Evolutionary conservation across 2,329 filamentous ascomycete species (phyloP).

Genomic region (Diaporthe sp.): DNA sequence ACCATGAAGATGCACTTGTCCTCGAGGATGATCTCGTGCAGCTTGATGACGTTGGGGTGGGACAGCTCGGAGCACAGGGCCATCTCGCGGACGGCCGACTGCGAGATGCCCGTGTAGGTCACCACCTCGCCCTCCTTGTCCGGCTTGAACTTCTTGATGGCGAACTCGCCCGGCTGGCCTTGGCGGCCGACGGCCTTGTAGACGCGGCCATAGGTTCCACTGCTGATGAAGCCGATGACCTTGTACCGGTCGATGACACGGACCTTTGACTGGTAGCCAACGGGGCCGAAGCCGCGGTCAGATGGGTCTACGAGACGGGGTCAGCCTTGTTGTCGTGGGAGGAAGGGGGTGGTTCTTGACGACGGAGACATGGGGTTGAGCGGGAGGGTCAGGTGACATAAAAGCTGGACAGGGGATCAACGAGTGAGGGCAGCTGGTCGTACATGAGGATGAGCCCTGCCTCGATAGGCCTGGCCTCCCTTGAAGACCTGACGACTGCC

Average conservation of each 20-base stretch:
- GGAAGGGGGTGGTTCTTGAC: neutral
- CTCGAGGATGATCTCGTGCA: conserved; percentile 96
- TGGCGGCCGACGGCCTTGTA: conserved; percentile 92
- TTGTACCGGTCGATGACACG: conserved; percentile 94
- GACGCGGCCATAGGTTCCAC: conserved; percentile 96
- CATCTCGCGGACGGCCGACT: conserved; percentile 98
- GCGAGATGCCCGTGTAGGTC: conserved; percentile 97
- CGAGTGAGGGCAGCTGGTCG: conserved; percentile 37
- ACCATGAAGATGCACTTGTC: conserved; percentile 99
- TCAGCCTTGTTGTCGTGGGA: conserved; percentile 49
- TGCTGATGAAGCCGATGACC: conserved; percentile 98
- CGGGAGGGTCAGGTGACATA: conserved; percentile 1
- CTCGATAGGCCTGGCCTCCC: conserved; percentile 38
- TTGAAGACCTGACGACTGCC: conserved; percentile 39
- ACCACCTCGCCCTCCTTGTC: conserved; percentile 97
- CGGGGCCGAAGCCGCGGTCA: conserved; percentile 61
- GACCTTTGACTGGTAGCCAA: conserved; percentile 81
- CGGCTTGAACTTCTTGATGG: conserved; percentile 99
- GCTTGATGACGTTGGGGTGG: conserved; percentile 89
- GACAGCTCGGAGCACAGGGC: conserved; percentile 92
- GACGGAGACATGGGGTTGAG: neutral
- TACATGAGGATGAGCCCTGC: conserved; percentile 41
- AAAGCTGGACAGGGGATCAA: conserved; percentile 46
- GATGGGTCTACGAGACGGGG: conserved; percentile 61
- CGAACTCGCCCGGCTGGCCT: conserved; percentile 85